A percentile compares a stretch with the other conserved stretches of the same genome.
Conservation (phyloP, 1,139 yeast species). For the Debaryomyces sp. region DNA sequence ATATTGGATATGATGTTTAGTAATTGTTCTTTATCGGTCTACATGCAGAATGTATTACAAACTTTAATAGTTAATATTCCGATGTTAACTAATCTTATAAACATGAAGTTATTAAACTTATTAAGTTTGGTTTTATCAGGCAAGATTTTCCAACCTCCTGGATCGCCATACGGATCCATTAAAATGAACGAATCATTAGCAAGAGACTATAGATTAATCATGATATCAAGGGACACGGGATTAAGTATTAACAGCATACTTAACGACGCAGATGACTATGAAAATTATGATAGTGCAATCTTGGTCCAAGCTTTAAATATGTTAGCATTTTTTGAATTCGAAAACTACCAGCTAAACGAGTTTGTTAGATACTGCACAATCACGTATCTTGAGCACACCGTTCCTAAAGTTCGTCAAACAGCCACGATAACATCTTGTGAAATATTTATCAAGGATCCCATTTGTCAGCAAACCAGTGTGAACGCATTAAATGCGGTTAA, state of each 20-base stretch:
- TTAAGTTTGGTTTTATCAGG: conserved; percentile 83
- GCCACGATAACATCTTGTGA: conserved; percentile 86
- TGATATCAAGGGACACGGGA: conserved; percentile 69
- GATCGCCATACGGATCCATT: conserved; percentile 76
- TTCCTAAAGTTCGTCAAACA: conserved; percentile 76
- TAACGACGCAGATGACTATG: conserved; percentile 43
- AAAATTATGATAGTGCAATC: conserved; percentile 52
- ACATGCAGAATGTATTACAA: conserved; percentile 74
- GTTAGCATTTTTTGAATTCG: conserved; percentile 74
- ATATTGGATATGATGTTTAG: conserved; percentile 75
- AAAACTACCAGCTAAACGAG: conserved; percentile 76
- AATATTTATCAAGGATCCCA: conserved; percentile 79
- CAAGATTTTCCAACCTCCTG: conserved; percentile 80
- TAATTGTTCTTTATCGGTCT: conserved; percentile 77
- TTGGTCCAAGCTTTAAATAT: conserved; percentile 72
- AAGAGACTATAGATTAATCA: conserved; percentile 71
- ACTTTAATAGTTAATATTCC: conserved; percentile 76
- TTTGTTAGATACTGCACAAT: conserved; percentile 85
- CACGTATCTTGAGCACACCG: conserved; percentile 77
- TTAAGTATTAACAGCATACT: conserved; percentile 38
- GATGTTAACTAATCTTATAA: conserved; percentile 72
- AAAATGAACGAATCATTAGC: conserved; percentile 70
- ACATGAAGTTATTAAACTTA: conserved; percentile 71
- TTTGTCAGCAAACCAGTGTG: conserved; percentile 82
- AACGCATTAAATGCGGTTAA: conserved; percentile 84